Conservation (phyloP, 2,329 filamentous ascomycete genomes). For the Cladosporium velox region DNA sequence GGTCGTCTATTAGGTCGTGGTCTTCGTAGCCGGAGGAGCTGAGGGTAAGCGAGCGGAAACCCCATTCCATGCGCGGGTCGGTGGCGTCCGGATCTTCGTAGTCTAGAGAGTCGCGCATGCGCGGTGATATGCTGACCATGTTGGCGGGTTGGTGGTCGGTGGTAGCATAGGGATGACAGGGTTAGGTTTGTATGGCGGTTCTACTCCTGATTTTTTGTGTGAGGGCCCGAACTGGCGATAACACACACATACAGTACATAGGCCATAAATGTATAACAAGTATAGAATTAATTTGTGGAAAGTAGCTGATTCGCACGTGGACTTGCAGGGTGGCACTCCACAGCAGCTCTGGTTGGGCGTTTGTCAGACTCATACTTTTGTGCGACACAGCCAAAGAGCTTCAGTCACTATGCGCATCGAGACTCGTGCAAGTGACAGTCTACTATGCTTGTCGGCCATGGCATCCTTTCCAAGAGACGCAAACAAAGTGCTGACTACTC, state of each 20-base stretch:
- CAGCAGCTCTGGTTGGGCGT: not conserved
- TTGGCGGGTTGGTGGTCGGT: not conserved
- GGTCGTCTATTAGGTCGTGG: conserved; percentile 25
- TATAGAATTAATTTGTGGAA: not conserved
- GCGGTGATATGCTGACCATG: conserved; percentile 31
- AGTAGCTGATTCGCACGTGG: not conserved
- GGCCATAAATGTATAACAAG: not conserved
- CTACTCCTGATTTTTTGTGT: not conserved
- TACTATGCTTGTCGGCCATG: not conserved
- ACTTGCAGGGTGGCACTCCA: not conserved
- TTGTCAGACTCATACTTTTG: not conserved
- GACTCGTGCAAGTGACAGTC: not conserved
- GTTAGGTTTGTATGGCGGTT: not conserved
- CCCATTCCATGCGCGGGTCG: conserved; percentile 31
- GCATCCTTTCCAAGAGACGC: not conserved
- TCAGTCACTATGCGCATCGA: not conserved
- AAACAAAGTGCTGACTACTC: not conserved
- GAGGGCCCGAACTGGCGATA: not conserved
- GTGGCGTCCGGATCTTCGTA: conserved; percentile 30
- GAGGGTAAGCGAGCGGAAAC: conserved; percentile 29
- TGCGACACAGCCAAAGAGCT: not conserved
- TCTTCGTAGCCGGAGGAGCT: conserved; percentile 26
- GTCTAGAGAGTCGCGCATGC: conserved; percentile 30
- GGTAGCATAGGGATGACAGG: not conserved
- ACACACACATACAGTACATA: not conserved